Percentiles rank a stretch among this genome's conserved stretches.
Conservation (phyloP, 441 rosid species). For the Eutrema salsugineum region DNA sequence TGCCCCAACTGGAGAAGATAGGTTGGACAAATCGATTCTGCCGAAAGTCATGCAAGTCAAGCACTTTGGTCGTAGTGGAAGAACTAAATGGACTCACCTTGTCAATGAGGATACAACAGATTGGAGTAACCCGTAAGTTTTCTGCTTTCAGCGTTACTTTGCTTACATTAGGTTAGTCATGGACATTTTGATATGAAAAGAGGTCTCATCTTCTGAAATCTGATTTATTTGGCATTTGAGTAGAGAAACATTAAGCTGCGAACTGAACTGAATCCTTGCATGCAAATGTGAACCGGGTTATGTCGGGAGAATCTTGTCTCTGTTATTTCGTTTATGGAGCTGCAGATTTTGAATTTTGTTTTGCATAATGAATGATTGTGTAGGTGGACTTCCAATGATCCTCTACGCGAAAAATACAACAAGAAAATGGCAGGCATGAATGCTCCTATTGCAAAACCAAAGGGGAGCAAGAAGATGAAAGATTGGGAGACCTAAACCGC, state of each 20-base stretch:
- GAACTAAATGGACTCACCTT: constrained; percentile 96
- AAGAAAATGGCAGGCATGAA: constrained; percentile 90
- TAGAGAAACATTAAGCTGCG: constrained; percentile 7
- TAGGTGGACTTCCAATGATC: constrained; percentile 84
- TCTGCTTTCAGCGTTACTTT: neutral
- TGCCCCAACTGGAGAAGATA: constrained; percentile 94
- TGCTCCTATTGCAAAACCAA: constrained; percentile 72
- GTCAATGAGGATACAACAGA: constrained; percentile 89
- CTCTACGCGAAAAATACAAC: constrained; percentile 79
- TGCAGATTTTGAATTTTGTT: neutral
- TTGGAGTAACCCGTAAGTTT: constrained; percentile 89
- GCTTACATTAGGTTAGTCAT: constrained; percentile 1
- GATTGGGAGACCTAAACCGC: constrained; percentile 56
- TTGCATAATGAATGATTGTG: constrained; percentile 17
- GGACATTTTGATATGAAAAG: neutral
- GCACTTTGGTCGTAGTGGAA: constrained; percentile 94
- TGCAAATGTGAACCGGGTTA: neutral
- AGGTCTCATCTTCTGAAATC: neutral
- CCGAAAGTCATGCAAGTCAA: constrained; percentile 97
- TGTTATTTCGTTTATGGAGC: neutral
- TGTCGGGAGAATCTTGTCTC: neutral
- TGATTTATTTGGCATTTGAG: neutral
- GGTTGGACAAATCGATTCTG: constrained; percentile 73
- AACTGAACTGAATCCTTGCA: neutral
- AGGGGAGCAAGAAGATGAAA: constrained; percentile 94